phyloP scores from a whole-genome alignment of 2,329 filamentous ascomycete genomes.

The Trichoderma simmonsii region DNA sequence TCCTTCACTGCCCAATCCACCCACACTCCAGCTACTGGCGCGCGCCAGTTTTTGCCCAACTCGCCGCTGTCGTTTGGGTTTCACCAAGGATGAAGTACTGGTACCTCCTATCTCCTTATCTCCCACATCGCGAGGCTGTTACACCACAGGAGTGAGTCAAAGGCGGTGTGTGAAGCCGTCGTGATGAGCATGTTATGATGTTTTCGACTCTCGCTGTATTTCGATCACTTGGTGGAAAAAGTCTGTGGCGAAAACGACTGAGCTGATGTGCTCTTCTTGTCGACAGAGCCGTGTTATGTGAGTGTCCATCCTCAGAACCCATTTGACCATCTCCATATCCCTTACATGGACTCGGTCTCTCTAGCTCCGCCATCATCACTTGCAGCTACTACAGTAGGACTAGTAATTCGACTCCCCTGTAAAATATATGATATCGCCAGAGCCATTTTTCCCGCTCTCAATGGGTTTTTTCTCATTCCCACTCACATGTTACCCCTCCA shows the following conservation, averaged over 20 bases:
- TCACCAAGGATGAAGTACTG: not conserved
- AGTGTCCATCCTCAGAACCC: not conserved
- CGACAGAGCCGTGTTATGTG: not conserved
- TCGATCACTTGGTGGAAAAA: not conserved
- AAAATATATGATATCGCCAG: not conserved
- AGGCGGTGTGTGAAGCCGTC: not conserved
- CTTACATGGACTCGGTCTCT: not conserved
- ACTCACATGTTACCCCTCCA: conserved; percentile 7
- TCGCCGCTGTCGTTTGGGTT: conserved; percentile 5
- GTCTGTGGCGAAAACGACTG: not conserved
- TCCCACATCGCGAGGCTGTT: not conserved
- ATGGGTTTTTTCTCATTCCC: not conserved
- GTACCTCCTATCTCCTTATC: not conserved
- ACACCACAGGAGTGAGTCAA: conserved; percentile 1
- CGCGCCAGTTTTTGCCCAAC: conserved; percentile 17
- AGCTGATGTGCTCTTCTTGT: not conserved
- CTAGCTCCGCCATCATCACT: not conserved
- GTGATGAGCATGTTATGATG: not conserved
- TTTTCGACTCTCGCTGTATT: not conserved
- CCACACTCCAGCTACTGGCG: conserved; percentile 7
- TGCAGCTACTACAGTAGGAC: not conserved
- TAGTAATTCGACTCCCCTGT: not conserved
- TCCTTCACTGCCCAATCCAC: conserved; percentile 9
- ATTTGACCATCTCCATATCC: not conserved
- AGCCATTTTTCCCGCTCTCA: not conserved